Evolutionary conservation across 148 eudicot species (phyloP).

Genomic region (Cornus florida): DNA sequence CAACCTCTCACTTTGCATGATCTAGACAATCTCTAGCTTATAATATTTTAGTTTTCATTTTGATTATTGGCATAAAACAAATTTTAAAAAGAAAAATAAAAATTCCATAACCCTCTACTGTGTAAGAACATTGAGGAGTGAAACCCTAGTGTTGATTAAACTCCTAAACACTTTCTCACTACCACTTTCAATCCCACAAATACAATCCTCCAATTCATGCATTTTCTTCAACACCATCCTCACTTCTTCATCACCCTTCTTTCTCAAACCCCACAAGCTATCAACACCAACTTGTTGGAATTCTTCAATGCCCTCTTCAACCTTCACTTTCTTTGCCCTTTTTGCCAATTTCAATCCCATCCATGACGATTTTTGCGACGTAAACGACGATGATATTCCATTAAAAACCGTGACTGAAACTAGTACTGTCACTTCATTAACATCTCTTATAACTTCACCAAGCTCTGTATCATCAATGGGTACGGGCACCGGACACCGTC

Average conservation of each 20-base stretch:
- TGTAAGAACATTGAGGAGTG: slow-evolving; percentile 76
- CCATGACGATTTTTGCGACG: slow-evolving; percentile 35
- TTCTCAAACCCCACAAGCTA: slow-evolving; percentile 36
- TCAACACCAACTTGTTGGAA: slow-evolving; percentile 30
- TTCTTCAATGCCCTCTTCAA: slow-evolving; percentile 35
- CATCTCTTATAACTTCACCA: slow-evolving; percentile 36
- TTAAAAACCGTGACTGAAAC: slow-evolving; percentile 56
- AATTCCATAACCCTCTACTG: slow-evolving; percentile 11
- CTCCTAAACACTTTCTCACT: slow-evolving; percentile 86
- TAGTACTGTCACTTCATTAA: slow-evolving; percentile 39
- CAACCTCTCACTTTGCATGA: no score
- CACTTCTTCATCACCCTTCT: slow-evolving; percentile 46
- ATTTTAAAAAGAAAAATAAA: background rate
- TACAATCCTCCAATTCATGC: slow-evolving; percentile 65
- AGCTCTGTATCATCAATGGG: slow-evolving; percentile 35
- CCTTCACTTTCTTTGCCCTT: slow-evolving; percentile 30
- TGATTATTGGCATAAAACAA: background rate
- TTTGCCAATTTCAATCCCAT: slow-evolving; percentile 31
- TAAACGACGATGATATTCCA: slow-evolving; percentile 32
- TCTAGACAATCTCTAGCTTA: no score
- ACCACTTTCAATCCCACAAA: slow-evolving; percentile 57
- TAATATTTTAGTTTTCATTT: background rate
- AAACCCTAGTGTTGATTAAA: slow-evolving; percentile 74
- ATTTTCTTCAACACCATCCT: slow-evolving; percentile 55
- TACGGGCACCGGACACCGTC: slow-evolving; percentile 9